Percentiles rank a stretch among this genome's conserved stretches.
Conservation (phyloP, 495 filamentous ascomycete genomes). For the Podospora tetraspora region DNA sequence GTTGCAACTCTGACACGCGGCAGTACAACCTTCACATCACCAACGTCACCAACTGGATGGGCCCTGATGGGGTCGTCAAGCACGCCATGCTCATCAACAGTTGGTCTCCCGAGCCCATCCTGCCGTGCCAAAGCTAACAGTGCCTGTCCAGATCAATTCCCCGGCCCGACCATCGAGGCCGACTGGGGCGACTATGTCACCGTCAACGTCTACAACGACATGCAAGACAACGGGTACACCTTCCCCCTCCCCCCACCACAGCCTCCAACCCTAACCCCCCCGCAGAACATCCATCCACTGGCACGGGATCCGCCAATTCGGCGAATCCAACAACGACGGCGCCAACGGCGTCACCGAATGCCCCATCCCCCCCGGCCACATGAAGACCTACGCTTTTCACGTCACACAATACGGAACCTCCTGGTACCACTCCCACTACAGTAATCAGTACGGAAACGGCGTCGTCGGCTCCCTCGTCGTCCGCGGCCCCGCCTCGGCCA, state of each 20-base stretch:
- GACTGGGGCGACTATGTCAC: conserved; percentile 58
- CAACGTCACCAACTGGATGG: conserved; percentile 33
- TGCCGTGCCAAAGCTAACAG: background rate
- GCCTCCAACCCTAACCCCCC: too few relatives aligned
- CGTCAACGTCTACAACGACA: conserved; percentile 52
- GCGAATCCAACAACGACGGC: conserved; percentile 33
- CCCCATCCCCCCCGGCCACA: conserved; percentile 42
- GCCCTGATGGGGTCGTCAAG: conserved; percentile 43
- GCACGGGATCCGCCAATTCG: conserved; percentile 46
- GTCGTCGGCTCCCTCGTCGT: conserved; percentile 46
- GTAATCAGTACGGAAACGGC: conserved; percentile 50
- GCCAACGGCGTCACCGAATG: conserved; percentile 46
- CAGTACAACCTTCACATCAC: conserved; percentile 36
- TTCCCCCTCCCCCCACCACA: too few relatives aligned
- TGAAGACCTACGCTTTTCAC: conserved; percentile 27
- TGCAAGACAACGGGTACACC: conserved; percentile 34
- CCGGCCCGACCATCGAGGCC: conserved; percentile 25
- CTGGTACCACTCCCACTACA: conserved; percentile 60
- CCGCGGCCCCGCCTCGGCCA: conserved; percentile 43
- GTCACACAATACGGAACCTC: conserved; percentile 49
- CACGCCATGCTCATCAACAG: conserved; percentile 43
- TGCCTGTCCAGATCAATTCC: conserved; percentile 15
- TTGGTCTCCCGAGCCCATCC: background rate
- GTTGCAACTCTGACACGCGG: conserved; percentile 13
- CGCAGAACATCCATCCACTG: conserved; percentile 45